Conservation (phyloP, 2,329 filamentous ascomycete genomes). For the Pseudodiploospora longispora region DNA sequence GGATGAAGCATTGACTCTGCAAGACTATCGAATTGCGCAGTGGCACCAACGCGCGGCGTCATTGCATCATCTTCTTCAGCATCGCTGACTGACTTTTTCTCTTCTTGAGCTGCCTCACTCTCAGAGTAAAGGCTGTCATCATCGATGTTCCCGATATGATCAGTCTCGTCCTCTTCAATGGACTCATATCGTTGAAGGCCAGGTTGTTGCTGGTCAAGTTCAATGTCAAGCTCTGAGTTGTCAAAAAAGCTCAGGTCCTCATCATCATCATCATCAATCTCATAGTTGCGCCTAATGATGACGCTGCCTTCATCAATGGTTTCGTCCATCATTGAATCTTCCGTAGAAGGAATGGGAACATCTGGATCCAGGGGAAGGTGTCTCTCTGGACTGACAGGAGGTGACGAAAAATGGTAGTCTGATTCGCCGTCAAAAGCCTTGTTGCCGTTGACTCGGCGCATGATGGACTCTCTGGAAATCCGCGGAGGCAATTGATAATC, state of each 20-base stretch:
- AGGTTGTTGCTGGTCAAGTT: slow-evolving; percentile 48
- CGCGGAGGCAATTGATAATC: slow-evolving; percentile 63
- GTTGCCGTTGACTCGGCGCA: slow-evolving; percentile 73
- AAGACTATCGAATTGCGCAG: not conserved
- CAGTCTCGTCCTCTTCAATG: slow-evolving; percentile 38
- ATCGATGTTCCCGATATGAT: slow-evolving; percentile 42
- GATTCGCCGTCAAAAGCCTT: slow-evolving; percentile 48
- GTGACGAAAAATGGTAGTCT: slow-evolving; percentile 57
- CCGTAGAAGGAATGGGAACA: slow-evolving; percentile 79
- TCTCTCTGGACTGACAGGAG: slow-evolving; percentile 49
- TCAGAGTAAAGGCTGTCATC: slow-evolving; percentile 30
- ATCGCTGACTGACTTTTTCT: slow-evolving; percentile 8
- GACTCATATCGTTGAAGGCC: slow-evolving; percentile 25
- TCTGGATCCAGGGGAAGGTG: slow-evolving; percentile 68
- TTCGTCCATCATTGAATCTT: slow-evolving; percentile 57
- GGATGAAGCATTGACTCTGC: too few relatives aligned
- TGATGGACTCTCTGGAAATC: slow-evolving; percentile 89
- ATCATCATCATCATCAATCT: slow-evolving; percentile 52
- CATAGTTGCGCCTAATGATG: slow-evolving; percentile 58
- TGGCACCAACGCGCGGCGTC: slow-evolving; percentile 13
- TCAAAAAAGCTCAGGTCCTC: slow-evolving; percentile 61
- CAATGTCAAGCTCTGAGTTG: slow-evolving; percentile 42
- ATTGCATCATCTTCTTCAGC: slow-evolving; percentile 9
- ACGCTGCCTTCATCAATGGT: slow-evolving; percentile 46
- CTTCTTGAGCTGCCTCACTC: slow-evolving; percentile 6